phyloP scores from a whole-genome alignment of 2,329 filamentous ascomycete genomes.

The Sclerotinia trifoliorum region DNA sequence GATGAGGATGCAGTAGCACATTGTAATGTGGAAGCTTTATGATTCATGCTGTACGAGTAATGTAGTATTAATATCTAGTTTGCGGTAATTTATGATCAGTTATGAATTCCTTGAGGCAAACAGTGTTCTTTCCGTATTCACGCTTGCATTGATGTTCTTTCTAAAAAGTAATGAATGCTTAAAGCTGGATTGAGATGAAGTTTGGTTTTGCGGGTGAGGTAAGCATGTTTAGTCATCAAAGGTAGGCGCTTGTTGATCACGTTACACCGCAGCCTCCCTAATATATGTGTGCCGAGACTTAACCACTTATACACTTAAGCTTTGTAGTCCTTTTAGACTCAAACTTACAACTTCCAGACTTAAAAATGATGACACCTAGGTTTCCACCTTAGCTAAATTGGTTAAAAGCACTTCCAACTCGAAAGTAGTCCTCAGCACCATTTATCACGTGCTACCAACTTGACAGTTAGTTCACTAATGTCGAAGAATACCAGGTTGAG shows the following conservation, averaged over 20 bases:
- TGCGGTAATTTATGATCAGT: background rate
- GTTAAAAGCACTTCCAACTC: no score
- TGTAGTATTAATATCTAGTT: background rate
- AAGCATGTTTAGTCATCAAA: background rate
- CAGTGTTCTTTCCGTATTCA: no score
- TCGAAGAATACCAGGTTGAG: background rate
- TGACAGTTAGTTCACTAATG: background rate
- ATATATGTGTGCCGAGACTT: no score
- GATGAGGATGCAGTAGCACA: no score
- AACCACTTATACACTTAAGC: background rate
- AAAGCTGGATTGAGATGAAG: background rate
- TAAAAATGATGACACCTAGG: no score
- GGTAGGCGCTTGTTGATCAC: background rate
- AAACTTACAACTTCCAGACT: no score
- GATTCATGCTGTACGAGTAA: no score
- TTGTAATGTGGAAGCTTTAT: no score
- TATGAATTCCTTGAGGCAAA: no score
- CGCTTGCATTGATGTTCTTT: background rate
- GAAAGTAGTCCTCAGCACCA: no score
- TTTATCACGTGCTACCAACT: no score
- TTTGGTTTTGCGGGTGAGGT: background rate
- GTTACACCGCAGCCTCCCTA: background rate
- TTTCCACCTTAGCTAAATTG: no score
- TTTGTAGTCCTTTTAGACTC: background rate
- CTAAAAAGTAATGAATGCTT: background rate